Evolutionary conservation across 164 flowering plant genomes (phyloP), one percentile per base, ranked within the genome.

Genomic region (Macadamia integrifolia): DNA sequence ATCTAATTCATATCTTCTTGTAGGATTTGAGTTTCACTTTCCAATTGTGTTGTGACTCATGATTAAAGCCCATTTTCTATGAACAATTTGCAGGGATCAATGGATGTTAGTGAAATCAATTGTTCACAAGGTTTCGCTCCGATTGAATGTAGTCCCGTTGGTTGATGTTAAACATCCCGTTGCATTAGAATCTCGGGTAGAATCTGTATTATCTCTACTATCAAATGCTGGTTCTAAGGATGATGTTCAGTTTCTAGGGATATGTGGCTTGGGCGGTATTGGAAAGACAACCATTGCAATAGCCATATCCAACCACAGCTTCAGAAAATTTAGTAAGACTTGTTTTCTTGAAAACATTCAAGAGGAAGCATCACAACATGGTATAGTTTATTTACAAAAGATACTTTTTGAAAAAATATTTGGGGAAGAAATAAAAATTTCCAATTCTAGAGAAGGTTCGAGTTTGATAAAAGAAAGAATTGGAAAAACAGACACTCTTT

Each of bases 231-330:
- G 28, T 1, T 31, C 61, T 0, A 28, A 62, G n/a, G n/a, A n/a
- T 52, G 74, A 77, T 59, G 63, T 68, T 30, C 65, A 52, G 1
- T 23, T 58, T 1, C 9, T 72, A 12, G 79, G 77, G 42, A 65
- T 79, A 50, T 64, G 62, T 59, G 80, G 82, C 0, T 74, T 75
- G 74, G 76, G 73, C 13, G 82, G 82, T 0, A 52, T 76, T 23
- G 76, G 82, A 8, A 76, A 76, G 61, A 79, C 79, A n/a, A 73
- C 77, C 6, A 30, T 77, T 57, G 77, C 79, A 52, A 57, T 62
- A 48, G 74, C 31, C 28, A 42, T 65, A 29, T 69, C 32, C 66
- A 69, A 69, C 15, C 57, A 31, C 42, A 28, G 58, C 0, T 28
- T 17, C 1, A 1, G 11, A n/a, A 1, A 56, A 0, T 80, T 78